Percentiles rank a stretch among this genome's conserved stretches.
phyloP scores from a whole-genome alignment of 1,284 basidiomycete species.

The Marasmius fiardii region DNA sequence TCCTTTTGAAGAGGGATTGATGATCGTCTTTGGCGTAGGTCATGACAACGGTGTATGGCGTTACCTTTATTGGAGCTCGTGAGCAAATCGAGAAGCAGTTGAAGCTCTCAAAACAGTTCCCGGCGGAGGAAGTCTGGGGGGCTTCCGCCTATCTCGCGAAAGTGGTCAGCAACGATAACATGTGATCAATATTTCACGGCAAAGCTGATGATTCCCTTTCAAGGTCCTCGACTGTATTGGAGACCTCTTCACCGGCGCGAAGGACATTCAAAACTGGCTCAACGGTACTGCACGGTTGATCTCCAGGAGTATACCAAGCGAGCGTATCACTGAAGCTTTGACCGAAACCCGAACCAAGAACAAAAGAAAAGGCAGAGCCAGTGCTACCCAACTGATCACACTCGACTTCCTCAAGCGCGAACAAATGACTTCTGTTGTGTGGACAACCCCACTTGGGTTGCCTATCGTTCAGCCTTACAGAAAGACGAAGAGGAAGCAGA shows the following conservation, averaged over 20 bases:
- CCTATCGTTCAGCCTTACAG: slow-evolving; percentile 98
- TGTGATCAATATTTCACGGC: not conserved
- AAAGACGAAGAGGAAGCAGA: slow-evolving; percentile 78
- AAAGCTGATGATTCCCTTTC: slow-evolving; percentile 1
- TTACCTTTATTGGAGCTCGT: slow-evolving; percentile 93
- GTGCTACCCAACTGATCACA: slow-evolving; percentile 13
- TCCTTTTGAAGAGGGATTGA: not conserved
- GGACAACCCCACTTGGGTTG: slow-evolving; percentile 93
- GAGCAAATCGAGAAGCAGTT: slow-evolving; percentile 95
- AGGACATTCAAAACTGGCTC: slow-evolving; percentile 91
- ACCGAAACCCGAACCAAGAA: slow-evolving; percentile 24
- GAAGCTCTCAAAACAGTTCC: slow-evolving; percentile 72
- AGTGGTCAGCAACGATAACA: slow-evolving; percentile 41
- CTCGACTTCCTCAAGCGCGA: slow-evolving; percentile 65
- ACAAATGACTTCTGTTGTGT: slow-evolving; percentile 95
- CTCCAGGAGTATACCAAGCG: slow-evolving; percentile 81
- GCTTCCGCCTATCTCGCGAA: slow-evolving; percentile 85
- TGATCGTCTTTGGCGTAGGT: slow-evolving; percentile 44
- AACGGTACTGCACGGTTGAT: slow-evolving; percentile 82
- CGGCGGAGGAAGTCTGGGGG: slow-evolving; percentile 69
- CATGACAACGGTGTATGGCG: slow-evolving; percentile 99
- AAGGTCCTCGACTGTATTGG: slow-evolving; percentile 84
- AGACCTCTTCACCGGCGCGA: slow-evolving; percentile 90
- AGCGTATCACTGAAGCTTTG: slow-evolving; percentile 60
- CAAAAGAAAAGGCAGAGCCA: slow-evolving; percentile 10